Evolutionary conservation across 2,329 filamentous ascomycete species (phyloP), one percentile per base, ranked within the genome.

Genomic region (Calonectria montana): DNA sequence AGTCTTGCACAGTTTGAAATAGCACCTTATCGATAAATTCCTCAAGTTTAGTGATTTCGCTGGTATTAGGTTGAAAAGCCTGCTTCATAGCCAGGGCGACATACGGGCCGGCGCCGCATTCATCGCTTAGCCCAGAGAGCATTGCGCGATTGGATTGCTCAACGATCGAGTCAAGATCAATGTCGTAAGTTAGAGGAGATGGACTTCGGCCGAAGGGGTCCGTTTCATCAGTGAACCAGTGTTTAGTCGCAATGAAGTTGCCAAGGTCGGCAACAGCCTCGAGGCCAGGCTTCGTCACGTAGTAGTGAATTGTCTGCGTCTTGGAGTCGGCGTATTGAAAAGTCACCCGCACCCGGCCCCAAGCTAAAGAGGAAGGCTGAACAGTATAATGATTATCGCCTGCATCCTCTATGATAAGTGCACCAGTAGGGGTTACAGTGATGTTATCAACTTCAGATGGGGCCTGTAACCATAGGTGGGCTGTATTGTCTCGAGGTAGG

Each of bases 51-150:
- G 82, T 74, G 0, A 91, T 79, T 71, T 91, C 88, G 0, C 78
- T 80, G 0, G 86, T 82, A 10, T 85, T 80, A 0, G 90, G 89
- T 37, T 87, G 87, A 8, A 86, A 78, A 1, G 84, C 84, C 70
- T 90, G 87, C 80, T 92, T 91, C 81, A 90, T 86, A 2, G 86
- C 81, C 0, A 88, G 87, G 0, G 89, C 88, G 1, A 91, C 84
- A 72, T 87, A 91, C 0, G 88, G 86, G 1, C 89, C 89, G 0
- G 88, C 87, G 1, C 90, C 90, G 0, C 84, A 90, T 80, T 92
- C 90, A 69, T 91, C 90, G 67, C 88, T 90, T 0, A 92, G 83
- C 0, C 90, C 90, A 1, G 89, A 85, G 6, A 91, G 87, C 89
- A 89, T 91, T 8, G 86, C 89, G 2, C 90, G 84, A 1, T 83